Evolutionary conservation across 2,329 filamentous ascomycete genomes (phyloP), one percentile per base, ranked within the genome.

Genomic region (Paramyrothecium roridum): DNA sequence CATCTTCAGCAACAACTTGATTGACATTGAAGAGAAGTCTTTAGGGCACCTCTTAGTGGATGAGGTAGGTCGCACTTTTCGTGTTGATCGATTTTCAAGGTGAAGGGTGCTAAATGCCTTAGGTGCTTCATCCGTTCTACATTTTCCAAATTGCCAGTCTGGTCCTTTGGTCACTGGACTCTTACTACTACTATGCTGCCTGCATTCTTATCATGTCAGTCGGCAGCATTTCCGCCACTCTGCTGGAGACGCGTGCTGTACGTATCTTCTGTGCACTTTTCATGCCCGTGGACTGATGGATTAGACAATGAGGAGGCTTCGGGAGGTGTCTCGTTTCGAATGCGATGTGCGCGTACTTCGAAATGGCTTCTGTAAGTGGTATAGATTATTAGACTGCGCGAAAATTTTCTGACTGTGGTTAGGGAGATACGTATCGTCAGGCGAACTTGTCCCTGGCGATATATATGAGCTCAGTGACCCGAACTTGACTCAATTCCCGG

Each of bases 401-500:
- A 30, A 6, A 48, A 46, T 33, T 50, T 54, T 30, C 52, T 40
- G 3, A 33, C 12, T 1, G 11, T 30, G 3, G 17, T 26, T 23
- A 88, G 87, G 87, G 95, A 87, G 91, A 66, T 89, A 91, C 63
- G 84, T 97, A 48, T 83, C 88, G 45, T 98, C 93, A 1, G 84
- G 85, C 61, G 93, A 98, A 63, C 81, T 99, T 21, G 93, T 97
- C 11, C 95, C 96, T 1, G 95, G 95, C 33, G 95, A 99, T 70
- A 87, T 99, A 8, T 99, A 96, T 73, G 95, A 99, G 76, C 84
- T 99, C 51, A 97, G 93, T 55, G 96, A 99, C 70, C 95, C 95
- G 2, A 91, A 88, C 17, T 78, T 99, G 23, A 84, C 84, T 3
- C 90, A 96, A 63, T 89, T 98, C 59, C 95, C 95, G 1, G 95